phyloP scores from a whole-genome alignment of 2,329 filamentous ascomycete genomes.

The Capronia coronata region DNA sequence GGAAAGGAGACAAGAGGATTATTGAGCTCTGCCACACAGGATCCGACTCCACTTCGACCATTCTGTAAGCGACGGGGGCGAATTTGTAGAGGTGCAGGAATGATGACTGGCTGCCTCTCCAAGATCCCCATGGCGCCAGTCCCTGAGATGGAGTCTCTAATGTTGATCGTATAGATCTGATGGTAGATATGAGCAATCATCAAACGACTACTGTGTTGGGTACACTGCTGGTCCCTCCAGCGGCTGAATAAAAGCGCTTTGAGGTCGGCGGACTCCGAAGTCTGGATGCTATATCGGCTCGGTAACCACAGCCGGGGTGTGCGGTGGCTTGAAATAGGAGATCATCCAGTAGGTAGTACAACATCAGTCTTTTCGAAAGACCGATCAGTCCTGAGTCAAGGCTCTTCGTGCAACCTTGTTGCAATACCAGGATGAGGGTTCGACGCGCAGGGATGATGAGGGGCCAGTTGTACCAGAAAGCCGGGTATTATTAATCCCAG shows the following conservation, averaged over 20 bases:
- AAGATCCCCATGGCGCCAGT: too few species aligned
- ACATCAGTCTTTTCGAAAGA: background rate
- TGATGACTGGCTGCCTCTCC: too few species aligned
- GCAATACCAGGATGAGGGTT: too few species aligned
- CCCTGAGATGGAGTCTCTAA: too few species aligned
- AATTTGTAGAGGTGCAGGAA: too few species aligned
- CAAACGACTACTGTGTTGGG: background rate
- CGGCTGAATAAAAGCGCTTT: too few species aligned
- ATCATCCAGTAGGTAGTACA: background rate
- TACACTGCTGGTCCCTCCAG: too few species aligned
- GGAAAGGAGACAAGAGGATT: background rate
- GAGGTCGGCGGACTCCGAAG: background rate
- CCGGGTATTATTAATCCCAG: background rate
- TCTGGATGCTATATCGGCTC: background rate
- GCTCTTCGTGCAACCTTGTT: background rate
- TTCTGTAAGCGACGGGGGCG: too few species aligned
- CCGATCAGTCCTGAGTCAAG: background rate
- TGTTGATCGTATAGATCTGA: too few species aligned
- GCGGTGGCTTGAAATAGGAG: background rate
- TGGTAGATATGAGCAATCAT: background rate
- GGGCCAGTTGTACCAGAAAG: conserved; percentile 1
- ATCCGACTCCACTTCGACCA: too few species aligned
- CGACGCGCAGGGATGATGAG: background rate
- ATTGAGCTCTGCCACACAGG: background rate
- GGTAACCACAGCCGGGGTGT: background rate